Evolutionary conservation across 2,329 filamentous ascomycete species (phyloP).

Genomic region (Diaporthe vexans): DNA sequence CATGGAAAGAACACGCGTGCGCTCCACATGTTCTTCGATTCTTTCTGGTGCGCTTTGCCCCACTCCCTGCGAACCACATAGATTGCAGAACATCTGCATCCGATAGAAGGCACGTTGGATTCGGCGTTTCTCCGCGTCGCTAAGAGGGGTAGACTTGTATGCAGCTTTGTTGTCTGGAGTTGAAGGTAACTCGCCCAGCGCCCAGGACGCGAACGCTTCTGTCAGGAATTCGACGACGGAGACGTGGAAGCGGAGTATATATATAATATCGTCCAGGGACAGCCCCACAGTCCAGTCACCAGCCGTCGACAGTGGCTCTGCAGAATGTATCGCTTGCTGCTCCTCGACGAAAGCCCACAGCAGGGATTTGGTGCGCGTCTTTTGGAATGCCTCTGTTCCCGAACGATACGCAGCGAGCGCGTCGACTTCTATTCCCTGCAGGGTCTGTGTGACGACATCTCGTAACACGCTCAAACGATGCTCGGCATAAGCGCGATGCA

Average conservation of each 20-base stretch:
- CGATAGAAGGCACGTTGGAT: slow-evolving; percentile 41
- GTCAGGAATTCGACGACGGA: slow-evolving; percentile 40
- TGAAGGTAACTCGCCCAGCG: slow-evolving; percentile 34
- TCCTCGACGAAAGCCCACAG: slow-evolving; percentile 22
- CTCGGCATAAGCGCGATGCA: slow-evolving; percentile 10
- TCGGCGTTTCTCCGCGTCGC: slow-evolving; percentile 31
- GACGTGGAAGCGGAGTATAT: slow-evolving; percentile 39
- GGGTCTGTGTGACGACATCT: not conserved
- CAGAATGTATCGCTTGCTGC: not conserved
- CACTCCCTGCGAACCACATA: slow-evolving; percentile 15
- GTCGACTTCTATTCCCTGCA: slow-evolving; percentile 5
- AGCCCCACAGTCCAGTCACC: not conserved
- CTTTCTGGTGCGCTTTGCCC: not conserved
- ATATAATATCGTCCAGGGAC: slow-evolving; percentile 32
- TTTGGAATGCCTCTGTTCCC: not conserved
- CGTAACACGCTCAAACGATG: not conserved
- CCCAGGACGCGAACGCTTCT: slow-evolving; percentile 40
- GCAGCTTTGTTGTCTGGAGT: not conserved
- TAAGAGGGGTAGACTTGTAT: not conserved
- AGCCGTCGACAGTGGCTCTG: no score
- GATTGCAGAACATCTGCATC: slow-evolving; percentile 37
- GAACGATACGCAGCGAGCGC: slow-evolving; percentile 1
- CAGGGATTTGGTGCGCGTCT: not conserved
- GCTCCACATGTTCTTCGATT: not conserved
- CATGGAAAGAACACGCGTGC: slow-evolving; percentile 13